Base-by-base conservation (phyloP, 108 stramenopile genomes). In the Nitzschia sp. region DNA sequence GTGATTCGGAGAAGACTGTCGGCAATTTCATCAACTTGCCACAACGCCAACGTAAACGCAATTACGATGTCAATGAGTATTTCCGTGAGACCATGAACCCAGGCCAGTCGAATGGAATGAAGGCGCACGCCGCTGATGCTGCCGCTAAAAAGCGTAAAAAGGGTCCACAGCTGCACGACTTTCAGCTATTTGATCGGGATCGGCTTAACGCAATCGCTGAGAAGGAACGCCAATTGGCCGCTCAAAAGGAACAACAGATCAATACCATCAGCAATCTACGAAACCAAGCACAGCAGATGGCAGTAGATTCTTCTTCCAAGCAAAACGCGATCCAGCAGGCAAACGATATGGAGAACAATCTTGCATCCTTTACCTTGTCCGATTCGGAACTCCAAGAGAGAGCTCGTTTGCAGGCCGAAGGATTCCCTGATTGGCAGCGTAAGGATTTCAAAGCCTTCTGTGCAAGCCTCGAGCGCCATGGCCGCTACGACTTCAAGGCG, bases 1-100 rank as follows among this genome's bases (percentile, higher is more conserved):
- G 96, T 29, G 86, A 78, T 53, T 72, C 62, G 22, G 79, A 84
- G n/a, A 86, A 86, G 65, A 81, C 75, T 19, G 67, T 66, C 6
- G 88, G 85, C 6, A 83, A 88, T 46, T 90, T 98, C 57, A 97
- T 99, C 75, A 90, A 96, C 66, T 86, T 99, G 33, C 95, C 96
- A 0, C 95, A 95, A 52, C 96, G 98, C 30, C 94, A 98, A 66
- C 85, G 98, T n/a, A 97, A 97, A 80, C 88, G 95, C 67, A 96
- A 88, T 69, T 99, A 98, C 76, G 96, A 99, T 72, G 91, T 96
- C 31, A 90, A 95, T 63, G 94, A 90, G 56, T 96, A 96, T 80
- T 97, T 85, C 75, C 85, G 88, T 34, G 89, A 88, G 32, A 72
- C 87, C 26, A 84, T 95, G 89, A 75, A 75, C 50, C 83, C 86